Base-by-base conservation (phyloP, 257 asterid species). In the Leptodermis oblonga region DNA sequence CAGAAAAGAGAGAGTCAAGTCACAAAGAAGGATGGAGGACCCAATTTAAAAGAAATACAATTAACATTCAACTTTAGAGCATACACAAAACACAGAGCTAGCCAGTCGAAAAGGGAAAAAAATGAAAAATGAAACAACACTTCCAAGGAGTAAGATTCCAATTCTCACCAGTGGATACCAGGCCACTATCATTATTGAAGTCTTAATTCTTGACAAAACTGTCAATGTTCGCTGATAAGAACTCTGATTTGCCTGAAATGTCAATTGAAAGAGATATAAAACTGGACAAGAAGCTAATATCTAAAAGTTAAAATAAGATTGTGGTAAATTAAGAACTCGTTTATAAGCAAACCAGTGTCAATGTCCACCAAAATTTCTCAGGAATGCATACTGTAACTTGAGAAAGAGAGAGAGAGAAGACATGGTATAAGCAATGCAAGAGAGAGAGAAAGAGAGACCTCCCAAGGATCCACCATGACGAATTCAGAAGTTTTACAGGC, bases 381-480 rank as follows among this genome's bases (percentile, higher is more conserved):
- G n/a, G 28, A 12, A 17, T 31, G 64, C 39, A 5, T 28, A 30
- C 43, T 61, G 43, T 28, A 34, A 14, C 22, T 1, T 2, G 43
- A 17, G 26, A 7, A 39, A 14, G 56, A 45, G 56, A n/a, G n/a
- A n/a, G n/a, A 64, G 23, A 30, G 68, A 10, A 45, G 28, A 13
- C 28, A 52, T n/a, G 30, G 0, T 22, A 22, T 52, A 52, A 22
- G 60, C 31, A 56, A 58, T 30, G n/a, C 61, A 11, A 55, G 7
- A 14, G 63, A 37, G 49, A 61, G 33, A 48, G 69, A 68, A 68
- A 64, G 68, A 74, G 75, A 70, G 74, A 60, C 99, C 99, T 93
- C 99, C 99, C 99, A 94, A 23, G 90, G 74, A 82, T 94, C 97
- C 26, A 86, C 94, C 95, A 86, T 91, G 59, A 87, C 83, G 43